These are phyloP conservation scores for Pterocarpus santalinus DNA, from an alignment of 306 rosid species.

Conservation along the genomic window DNA sequence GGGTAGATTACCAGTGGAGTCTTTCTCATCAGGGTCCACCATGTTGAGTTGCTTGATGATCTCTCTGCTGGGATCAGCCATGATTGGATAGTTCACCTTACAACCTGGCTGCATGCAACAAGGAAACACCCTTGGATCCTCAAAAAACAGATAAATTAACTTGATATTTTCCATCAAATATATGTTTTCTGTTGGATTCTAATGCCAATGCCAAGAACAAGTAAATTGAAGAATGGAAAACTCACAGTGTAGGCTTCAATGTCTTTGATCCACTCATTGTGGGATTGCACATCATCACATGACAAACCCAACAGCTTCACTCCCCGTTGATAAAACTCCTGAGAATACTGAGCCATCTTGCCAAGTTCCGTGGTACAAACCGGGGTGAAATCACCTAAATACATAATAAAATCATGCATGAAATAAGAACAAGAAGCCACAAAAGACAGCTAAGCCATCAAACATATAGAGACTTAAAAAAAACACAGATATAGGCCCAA, in stretches of 20 bases:
- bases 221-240: neutral
- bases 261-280: constrained; percentile 80
- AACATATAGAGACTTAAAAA: neutral
- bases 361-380: constrained; percentile 91
- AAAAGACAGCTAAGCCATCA: too few relatives aligned
- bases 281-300: constrained; percentile 70
- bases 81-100: constrained; percentile 76
- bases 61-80: constrained; percentile 69
- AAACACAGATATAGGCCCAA: too few relatives aligned
- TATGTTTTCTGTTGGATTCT: too few relatives aligned
- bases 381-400: constrained; percentile 83
- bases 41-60: constrained; percentile 83
- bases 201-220: too few relatives aligned
- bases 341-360: constrained; percentile 65
- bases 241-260: constrained; percentile 78
- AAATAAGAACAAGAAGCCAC: neutral
- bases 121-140: neutral
- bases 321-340: constrained; percentile 61
- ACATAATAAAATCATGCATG: neutral
- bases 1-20: constrained; percentile 65
- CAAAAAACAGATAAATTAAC: neutral
- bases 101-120: constrained; percentile 64
- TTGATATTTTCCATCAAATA: too few relatives aligned
- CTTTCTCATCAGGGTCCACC: constrained; percentile 85
- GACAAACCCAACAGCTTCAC: constrained; percentile 80